Evolutionary conservation across 108 stramenopile species (phyloP).

Genomic region (Nitzschia palea): DNA sequence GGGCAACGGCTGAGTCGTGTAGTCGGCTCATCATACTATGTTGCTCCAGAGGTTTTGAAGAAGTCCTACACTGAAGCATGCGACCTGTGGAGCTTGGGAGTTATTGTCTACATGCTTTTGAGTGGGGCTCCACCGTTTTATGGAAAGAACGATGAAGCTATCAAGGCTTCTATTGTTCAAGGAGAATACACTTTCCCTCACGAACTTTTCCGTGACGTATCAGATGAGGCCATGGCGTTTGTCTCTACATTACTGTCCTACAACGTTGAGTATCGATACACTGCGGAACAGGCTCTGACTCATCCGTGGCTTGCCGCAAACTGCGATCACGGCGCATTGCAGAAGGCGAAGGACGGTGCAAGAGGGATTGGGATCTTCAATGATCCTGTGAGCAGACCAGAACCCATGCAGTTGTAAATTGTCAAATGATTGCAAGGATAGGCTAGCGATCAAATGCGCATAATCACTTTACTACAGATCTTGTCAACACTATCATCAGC

Average conservation of each 20-base stretch:
- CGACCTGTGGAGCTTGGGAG: constrained; percentile 94
- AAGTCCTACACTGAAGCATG: constrained; percentile 95
- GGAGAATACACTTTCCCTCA: constrained; percentile 89
- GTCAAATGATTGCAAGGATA: neutral
- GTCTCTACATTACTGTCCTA: constrained; percentile 82
- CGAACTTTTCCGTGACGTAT: constrained; percentile 85
- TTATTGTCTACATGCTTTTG: constrained; percentile 92
- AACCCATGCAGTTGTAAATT: constrained; percentile 68
- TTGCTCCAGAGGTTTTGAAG: constrained; percentile 97
- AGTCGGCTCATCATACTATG: constrained; percentile 95
- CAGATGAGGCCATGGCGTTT: constrained; percentile 90
- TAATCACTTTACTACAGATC: too few species aligned
- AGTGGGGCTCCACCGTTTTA: constrained; percentile 93
- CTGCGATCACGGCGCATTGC: constrained; percentile 70
- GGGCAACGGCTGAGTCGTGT: constrained; percentile 84
- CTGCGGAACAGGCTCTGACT: constrained; percentile 86
- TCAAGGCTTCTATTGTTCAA: constrained; percentile 87
- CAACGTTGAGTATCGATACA: constrained; percentile 84
- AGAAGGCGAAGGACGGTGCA: constrained; percentile 73
- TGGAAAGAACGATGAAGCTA: constrained; percentile 88
- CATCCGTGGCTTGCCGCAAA: constrained; percentile 86
- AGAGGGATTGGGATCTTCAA: constrained; percentile 49
- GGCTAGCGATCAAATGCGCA: neutral
- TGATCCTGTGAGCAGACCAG: constrained; percentile 23
- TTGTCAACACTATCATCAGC: too few species aligned